These are phyloP conservation scores for Scheffersomyces titani DNA, from an alignment of 1,139 yeast species.

Conservation along the genomic window DNA sequence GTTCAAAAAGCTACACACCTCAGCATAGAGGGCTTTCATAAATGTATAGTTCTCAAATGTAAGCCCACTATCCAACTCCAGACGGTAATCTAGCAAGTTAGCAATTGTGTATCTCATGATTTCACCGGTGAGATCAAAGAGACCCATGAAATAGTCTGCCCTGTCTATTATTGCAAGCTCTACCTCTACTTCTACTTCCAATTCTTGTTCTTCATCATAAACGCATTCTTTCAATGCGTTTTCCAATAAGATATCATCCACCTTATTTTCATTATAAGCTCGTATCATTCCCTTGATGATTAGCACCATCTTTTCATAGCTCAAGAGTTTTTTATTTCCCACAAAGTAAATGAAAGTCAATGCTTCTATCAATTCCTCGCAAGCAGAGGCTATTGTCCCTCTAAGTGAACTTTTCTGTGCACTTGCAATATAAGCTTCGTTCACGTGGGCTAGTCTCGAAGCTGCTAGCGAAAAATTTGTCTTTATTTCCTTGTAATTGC, in stretches of 20 bases:
- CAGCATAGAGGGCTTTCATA: conserved; percentile 15
- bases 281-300: conserved; percentile 9
- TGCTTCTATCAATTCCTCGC: conserved; percentile 43
- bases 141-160: conserved; percentile 40
- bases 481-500: conserved; percentile 13
- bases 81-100: conserved; percentile 12
- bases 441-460: conserved; percentile 13
- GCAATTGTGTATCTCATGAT: conserved; percentile 38
- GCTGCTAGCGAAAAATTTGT: conserved; percentile 17
- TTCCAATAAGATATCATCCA: neutral
- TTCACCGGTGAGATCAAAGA: conserved; percentile 46
- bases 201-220: neutral
- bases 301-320: conserved; percentile 15
- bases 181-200: neutral
- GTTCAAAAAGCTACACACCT: conserved; percentile 13
- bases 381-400: conserved; percentile 26
- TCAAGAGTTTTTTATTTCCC: conserved; percentile 15
- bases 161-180: conserved; percentile 9
- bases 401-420: conserved; percentile 17
- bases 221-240: neutral
- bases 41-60: conserved; percentile 12
- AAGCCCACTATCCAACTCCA: conserved; percentile 12
- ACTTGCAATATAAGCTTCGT: conserved; percentile 13
- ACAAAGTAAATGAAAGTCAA: conserved; percentile 34
- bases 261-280: neutral